Evolutionary conservation across 2,329 filamentous ascomycete genomes (phyloP).

Genomic region (Diaporthe vaccinii): DNA sequence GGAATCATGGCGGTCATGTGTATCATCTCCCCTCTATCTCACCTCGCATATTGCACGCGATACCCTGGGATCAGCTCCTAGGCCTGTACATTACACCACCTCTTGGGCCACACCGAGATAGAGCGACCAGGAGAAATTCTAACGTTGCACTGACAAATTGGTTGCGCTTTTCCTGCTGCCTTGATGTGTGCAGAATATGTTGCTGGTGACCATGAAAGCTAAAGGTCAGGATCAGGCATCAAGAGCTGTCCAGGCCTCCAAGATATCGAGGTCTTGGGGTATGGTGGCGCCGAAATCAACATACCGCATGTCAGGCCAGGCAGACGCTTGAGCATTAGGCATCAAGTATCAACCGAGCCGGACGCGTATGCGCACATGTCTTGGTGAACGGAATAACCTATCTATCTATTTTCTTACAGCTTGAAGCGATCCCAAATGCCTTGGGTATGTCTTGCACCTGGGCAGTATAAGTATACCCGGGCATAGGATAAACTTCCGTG

Average conservation of each 20-base stretch:
- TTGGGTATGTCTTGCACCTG: background rate
- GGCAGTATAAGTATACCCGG: background rate
- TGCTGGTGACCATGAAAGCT: no score
- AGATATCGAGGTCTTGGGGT: background rate
- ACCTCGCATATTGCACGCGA: slow-evolving; percentile 45
- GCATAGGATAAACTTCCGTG: background rate
- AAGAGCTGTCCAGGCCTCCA: background rate
- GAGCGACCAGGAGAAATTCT: slow-evolving; percentile 24
- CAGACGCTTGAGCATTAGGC: slow-evolving; percentile 19
- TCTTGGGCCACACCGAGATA: slow-evolving; percentile 35
- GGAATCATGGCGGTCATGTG: slow-evolving; percentile 56
- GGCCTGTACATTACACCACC: slow-evolving; percentile 47
- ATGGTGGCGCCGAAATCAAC: background rate
- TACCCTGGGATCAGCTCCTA: slow-evolving; percentile 39
- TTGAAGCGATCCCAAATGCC: background rate
- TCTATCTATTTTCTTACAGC: background rate
- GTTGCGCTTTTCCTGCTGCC: background rate
- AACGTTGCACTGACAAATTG: background rate
- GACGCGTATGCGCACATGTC: background rate
- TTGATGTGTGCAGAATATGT: background rate
- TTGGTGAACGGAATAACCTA: background rate
- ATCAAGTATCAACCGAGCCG: background rate
- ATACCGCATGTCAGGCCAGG: background rate
- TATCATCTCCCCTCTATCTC: slow-evolving; percentile 51
- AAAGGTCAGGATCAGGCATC: background rate